Evolutionary conservation across 23 red algal genomes (phyloP).

Genomic region (Gracilaria domingensis): DNA sequence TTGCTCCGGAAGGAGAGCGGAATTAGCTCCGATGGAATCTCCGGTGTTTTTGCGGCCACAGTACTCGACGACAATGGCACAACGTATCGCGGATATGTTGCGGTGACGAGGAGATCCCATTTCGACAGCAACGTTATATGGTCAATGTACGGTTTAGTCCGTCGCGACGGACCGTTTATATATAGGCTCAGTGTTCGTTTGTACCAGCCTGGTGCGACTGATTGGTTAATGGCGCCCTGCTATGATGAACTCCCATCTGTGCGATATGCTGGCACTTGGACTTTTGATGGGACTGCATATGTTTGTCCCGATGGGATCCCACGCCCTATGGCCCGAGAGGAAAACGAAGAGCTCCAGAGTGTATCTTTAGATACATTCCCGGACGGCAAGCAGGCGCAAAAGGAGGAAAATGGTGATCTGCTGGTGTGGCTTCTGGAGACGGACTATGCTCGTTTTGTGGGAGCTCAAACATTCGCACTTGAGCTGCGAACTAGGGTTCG

Average conservation of each 20-base stretch:
- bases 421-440: conserved; percentile 5
- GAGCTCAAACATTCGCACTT: neutral
- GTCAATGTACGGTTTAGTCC: conserved; percentile 1
- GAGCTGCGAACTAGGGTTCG: conserved; percentile 13
- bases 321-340: neutral
- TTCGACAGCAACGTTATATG: neutral
- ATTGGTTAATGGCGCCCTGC: neutral
- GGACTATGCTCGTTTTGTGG: neutral
- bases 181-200: neutral
- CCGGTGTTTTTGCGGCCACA: neutral
- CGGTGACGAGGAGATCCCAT: neutral
- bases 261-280: neutral
- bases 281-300: neutral
- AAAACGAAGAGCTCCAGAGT: neutral
- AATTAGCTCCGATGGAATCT: neutral
- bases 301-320: neutral
- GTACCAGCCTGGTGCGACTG: neutral
- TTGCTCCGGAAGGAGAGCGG: neutral
- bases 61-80: neutral
- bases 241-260: neutral
- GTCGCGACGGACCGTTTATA: neutral
- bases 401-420: neutral
- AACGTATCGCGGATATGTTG: neutral
- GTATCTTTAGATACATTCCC: conserved; percentile 1
- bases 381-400: neutral